These are phyloP conservation scores for Pisolithus thermaeus DNA, from an alignment of 1,284 basidiomycete genomes.

Conservation along the genomic window DNA sequence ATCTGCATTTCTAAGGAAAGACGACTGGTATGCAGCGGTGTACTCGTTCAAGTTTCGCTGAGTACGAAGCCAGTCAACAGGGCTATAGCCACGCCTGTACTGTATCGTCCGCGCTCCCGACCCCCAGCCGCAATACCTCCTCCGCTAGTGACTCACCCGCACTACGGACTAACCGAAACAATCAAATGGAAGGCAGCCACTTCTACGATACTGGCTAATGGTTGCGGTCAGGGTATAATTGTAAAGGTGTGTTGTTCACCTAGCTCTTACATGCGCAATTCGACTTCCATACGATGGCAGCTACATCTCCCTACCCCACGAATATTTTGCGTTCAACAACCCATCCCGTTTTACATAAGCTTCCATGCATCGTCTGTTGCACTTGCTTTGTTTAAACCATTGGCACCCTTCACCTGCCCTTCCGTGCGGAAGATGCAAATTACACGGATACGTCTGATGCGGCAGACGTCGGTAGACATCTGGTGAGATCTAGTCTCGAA, in stretches of 20 bases:
- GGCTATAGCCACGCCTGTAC: slow-evolving; percentile 52
- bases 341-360: slow-evolving; percentile 62
- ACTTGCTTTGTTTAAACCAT: slow-evolving; percentile 55
- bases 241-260: slow-evolving; percentile 30
- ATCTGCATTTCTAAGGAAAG: slow-evolving; percentile 41
- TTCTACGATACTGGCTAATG: slow-evolving; percentile 35
- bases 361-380: slow-evolving; percentile 49
- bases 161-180: slow-evolving; percentile 34
- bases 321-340: slow-evolving; percentile 49
- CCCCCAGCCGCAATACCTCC: slow-evolving; percentile 50
- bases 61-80: slow-evolving; percentile 26
- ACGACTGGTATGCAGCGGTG: slow-evolving; percentile 36
- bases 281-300: slow-evolving; percentile 18
- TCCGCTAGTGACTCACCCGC: slow-evolving; percentile 31
- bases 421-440: slow-evolving; percentile 35
- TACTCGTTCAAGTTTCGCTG: background rate
- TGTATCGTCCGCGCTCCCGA: slow-evolving; percentile 61
- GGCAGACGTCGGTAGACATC: slow-evolving; percentile 63
- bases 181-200: slow-evolving; percentile 50
- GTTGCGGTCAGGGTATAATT: slow-evolving; percentile 39
- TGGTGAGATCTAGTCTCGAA: slow-evolving; percentile 34
- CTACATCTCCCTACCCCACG: slow-evolving; percentile 54
- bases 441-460: slow-evolving; percentile 55
- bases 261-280: background rate
- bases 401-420: slow-evolving; percentile 40